Base-by-base conservation (phyloP, 306 rosid genomes). In the Mimosa bimucronata region DNA sequence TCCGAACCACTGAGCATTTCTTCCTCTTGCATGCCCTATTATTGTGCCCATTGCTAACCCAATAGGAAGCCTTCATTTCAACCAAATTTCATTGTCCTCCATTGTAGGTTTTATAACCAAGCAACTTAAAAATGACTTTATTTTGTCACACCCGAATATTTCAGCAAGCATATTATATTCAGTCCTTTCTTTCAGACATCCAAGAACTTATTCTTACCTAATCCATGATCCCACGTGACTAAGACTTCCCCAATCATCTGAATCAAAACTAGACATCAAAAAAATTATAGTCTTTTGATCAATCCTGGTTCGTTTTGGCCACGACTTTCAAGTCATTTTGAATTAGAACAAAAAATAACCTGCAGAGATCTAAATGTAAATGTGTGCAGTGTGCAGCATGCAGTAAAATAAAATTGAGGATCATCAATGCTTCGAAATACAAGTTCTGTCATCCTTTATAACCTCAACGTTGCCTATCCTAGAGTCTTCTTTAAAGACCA, bases 201-300 rank as follows among this genome's bases (percentile, higher is more conserved):
- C 21, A 44, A 29, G 5, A 19, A 38, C 29, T 48, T 25, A 18
- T 28, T 46, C 42, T 46, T 71, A 16, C 42, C 76, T 28, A 30
- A n/a, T 37, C 18, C 55, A 18, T 38, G 31, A 34, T 50, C 42
- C 26, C 2, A 45, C 21, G 29, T 55, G 29, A 53, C 29, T 9
- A 21, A 53, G 62, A 41, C 62, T n/a, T 70, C 71, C 64, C 29
- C 40, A 60, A 71, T 79, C 77, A 79, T 21, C 41, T 79, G 29
- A 44, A 79, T 38, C 71, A 44, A 57, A 41, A 60, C 29, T 37
- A 28, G 31, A 45, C 45, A 78, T 29, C 21, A 69, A 57, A 28
- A 37, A 53, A 13, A 5, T 44, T 19, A n/a, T 41, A 19, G 31
- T 45, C 9, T 26, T 21, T 44, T 11, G 18, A 76, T 62, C 42